Percentiles rank a stretch among this genome's conserved stretches.
Conservation (phyloP, 2,329 filamentous ascomycete species). For the Aspergillus niger region DNA sequence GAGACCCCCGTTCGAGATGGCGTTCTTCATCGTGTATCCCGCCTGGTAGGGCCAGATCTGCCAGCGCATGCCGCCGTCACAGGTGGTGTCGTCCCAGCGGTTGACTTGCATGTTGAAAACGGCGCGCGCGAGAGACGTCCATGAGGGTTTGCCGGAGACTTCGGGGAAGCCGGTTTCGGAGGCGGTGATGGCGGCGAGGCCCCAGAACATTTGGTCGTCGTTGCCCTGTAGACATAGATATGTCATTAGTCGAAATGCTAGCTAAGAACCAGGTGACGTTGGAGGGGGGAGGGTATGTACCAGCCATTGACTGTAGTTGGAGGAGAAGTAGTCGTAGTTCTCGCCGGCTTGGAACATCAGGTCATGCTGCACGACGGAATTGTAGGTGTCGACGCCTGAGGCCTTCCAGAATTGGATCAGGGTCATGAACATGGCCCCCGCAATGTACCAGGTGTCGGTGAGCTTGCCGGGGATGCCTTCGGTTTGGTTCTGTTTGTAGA, state of each 20-base stretch:
- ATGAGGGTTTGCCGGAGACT: slow-evolving; percentile 66
- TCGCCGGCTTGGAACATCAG: slow-evolving; percentile 72
- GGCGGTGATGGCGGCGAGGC: slow-evolving; percentile 72
- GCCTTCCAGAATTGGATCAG: slow-evolving; percentile 82
- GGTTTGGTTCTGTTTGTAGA: slow-evolving; percentile 31
- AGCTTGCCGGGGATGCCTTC: slow-evolving; percentile 36
- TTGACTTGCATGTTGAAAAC: slow-evolving; percentile 74
- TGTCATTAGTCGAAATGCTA: neutral
- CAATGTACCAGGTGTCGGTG: slow-evolving; percentile 59
- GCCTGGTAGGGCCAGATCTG: slow-evolving; percentile 76
- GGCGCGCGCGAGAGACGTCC: slow-evolving; percentile 71
- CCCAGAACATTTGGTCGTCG: slow-evolving; percentile 73
- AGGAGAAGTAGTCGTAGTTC: slow-evolving; percentile 73
- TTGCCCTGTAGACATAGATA: slow-evolving; percentile 36
- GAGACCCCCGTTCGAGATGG: slow-evolving; percentile 56
- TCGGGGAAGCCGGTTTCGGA: slow-evolving; percentile 73
- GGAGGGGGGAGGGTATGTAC: neutral
- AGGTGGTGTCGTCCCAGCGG: slow-evolving; percentile 67
- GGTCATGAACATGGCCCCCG: slow-evolving; percentile 66
- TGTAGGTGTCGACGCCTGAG: slow-evolving; percentile 70
- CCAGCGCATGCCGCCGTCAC: slow-evolving; percentile 77
- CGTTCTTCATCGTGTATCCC: slow-evolving; percentile 61
- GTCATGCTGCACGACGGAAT: slow-evolving; percentile 64
- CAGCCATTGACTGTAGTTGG: slow-evolving; percentile 44
- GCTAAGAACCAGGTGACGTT: neutral